Percentiles rank a stretch among this genome's conserved stretches.
phyloP scores from a whole-genome alignment of 1,139 yeast genomes.

The Pichia sp. region DNA sequence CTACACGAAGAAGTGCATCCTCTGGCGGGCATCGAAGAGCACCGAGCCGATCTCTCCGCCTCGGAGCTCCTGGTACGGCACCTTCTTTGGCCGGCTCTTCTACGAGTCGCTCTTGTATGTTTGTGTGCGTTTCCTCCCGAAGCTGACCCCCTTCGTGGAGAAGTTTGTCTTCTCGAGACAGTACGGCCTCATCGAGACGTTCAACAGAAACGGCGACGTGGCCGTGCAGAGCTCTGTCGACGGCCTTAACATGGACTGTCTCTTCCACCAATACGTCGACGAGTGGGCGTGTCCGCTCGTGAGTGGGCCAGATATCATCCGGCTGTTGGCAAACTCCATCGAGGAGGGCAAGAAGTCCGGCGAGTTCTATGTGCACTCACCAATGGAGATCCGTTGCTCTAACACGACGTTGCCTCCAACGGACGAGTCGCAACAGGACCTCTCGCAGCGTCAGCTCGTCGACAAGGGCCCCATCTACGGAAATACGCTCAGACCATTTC shows the following conservation, averaged over 20 bases:
- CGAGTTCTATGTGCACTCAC: conserved; percentile 85
- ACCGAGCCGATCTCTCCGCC: conserved; percentile 62
- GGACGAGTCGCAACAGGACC: conserved; percentile 30
- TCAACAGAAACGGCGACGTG: conserved; percentile 59
- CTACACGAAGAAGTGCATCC: conserved; percentile 73
- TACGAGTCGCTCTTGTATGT: conserved; percentile 78
- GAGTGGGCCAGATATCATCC: conserved; percentile 68
- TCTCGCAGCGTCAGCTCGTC: conserved; percentile 36
- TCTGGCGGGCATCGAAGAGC: conserved; percentile 84
- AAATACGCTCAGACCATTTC: conserved; percentile 70
- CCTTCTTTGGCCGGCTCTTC: conserved; percentile 67
- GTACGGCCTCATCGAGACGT: conserved; percentile 70
- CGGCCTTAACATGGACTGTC: conserved; percentile 92
- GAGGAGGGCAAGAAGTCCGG: conserved; percentile 54
- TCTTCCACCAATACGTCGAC: conserved; percentile 88
- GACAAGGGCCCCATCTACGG: conserved; percentile 82
- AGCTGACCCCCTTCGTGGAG: conserved; percentile 80
- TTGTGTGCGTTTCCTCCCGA: conserved; percentile 67
- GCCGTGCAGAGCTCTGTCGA: conserved; percentile 80
- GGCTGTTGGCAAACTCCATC: conserved; percentile 59
- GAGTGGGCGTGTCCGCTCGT: conserved; percentile 93
- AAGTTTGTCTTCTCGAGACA: conserved; percentile 79
- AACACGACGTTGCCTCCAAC: conserved; percentile 57
- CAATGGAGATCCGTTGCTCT: conserved; percentile 90
- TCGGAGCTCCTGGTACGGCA: conserved; percentile 81